These are phyloP conservation scores for Coniochaeta sp. DNA, from an alignment of 2,329 filamentous ascomycete genomes.

Conservation along the genomic window DNA sequence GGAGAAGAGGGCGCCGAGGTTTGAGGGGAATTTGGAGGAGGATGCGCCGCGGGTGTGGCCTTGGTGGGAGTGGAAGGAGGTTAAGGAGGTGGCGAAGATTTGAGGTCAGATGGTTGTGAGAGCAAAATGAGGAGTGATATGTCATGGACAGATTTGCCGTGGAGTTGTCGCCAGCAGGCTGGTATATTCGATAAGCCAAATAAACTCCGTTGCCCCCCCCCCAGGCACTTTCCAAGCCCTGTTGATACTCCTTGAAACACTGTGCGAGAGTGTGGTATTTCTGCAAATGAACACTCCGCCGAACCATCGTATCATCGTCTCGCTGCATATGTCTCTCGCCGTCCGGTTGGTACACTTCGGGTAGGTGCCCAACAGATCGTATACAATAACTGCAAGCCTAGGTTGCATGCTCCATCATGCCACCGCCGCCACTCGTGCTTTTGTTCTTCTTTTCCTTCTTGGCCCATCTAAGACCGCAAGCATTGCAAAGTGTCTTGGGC, in stretches of 20 bases:
- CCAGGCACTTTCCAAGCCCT: neutral
- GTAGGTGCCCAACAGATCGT: neutral
- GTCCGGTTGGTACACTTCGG: neutral
- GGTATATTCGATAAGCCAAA: neutral
- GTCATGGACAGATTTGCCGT: neutral
- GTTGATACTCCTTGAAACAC: neutral
- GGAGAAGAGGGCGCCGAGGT: constrained; percentile 58
- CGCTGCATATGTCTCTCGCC: neutral
- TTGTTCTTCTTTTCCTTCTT: constrained; percentile 74
- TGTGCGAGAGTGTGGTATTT: neutral
- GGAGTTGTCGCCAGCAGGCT: no score
- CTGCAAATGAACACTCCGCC: neutral
- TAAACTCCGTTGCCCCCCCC: neutral
- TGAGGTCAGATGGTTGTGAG: neutral
- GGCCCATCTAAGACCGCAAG: constrained; percentile 72
- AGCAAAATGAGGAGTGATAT: neutral
- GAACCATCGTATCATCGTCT: neutral
- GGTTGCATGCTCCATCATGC: neutral
- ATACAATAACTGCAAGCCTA: neutral
- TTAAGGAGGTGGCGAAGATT: neutral
- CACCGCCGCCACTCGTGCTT: constrained; percentile 12
- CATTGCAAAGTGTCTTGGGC: constrained; percentile 92
- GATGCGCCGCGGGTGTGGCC: constrained; percentile 55
- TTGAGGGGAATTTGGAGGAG: constrained; percentile 52
- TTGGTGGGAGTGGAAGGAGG: constrained; percentile 52